Percentiles rank a stretch among this genome's conserved stretches.
Evolutionary conservation across 192 early-diverging fungal species (phyloP).

Genomic region (Chytriomyces sp.): DNA sequence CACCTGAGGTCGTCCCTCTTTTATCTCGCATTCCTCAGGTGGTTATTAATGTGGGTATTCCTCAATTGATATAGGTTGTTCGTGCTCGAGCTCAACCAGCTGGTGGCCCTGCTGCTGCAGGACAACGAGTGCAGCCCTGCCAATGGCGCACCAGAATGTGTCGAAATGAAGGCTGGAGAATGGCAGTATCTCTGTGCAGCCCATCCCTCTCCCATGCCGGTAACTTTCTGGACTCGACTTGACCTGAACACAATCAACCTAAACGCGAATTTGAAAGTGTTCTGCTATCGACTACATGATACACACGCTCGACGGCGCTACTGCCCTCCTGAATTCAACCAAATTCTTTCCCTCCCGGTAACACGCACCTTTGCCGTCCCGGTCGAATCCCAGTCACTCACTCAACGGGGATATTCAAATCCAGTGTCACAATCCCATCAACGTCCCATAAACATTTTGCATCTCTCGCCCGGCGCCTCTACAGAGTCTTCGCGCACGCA

Average conservation of each 20-base stretch:
- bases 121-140: slow-evolving; percentile 77
- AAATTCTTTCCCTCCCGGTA: slow-evolving; percentile 79
- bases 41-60: background rate
- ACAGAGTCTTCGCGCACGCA: slow-evolving; percentile 96
- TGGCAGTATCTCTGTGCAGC: slow-evolving; percentile 93
- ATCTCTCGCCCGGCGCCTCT: slow-evolving; percentile 85
- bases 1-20: slow-evolving; percentile 70
- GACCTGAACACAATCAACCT: background rate
- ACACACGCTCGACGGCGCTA: slow-evolving; percentile 91
- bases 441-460: slow-evolving; percentile 84
- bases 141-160: slow-evolving; percentile 69
- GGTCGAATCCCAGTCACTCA: background rate
- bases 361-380: background rate
- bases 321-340: slow-evolving; percentile 72
- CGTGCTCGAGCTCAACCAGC: slow-evolving; percentile 73
- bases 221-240: slow-evolving; percentile 29
- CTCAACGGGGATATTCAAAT: background rate
- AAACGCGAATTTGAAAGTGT: slow-evolving; percentile 56
- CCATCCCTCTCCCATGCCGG: slow-evolving; percentile 73
- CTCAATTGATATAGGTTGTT: background rate
- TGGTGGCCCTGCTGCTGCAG: slow-evolving; percentile 67
- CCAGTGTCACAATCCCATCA: slow-evolving; percentile 50
- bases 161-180: slow-evolving; percentile 91
- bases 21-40: background rate
- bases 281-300: slow-evolving; percentile 90